These are phyloP conservation scores for Rhodotorula kratochvilovae DNA, from an alignment of 768 basidiomycete genomes.

Conservation along the genomic window DNA sequence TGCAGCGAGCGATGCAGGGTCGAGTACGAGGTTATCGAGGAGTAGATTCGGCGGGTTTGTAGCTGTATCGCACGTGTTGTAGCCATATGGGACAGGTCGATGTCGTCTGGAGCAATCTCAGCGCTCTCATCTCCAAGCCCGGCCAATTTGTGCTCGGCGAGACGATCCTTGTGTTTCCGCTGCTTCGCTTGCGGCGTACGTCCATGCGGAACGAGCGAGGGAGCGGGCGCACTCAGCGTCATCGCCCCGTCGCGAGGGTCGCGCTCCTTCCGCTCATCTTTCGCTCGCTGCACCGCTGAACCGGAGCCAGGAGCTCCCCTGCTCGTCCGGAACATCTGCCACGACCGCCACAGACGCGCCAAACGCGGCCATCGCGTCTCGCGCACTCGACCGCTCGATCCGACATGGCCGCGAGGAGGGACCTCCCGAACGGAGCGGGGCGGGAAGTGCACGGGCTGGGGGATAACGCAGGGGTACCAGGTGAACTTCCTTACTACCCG, in stretches of 20 bases:
- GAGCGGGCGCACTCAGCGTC: too few relatives aligned
- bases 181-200: too few relatives aligned
- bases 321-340: too few relatives aligned
- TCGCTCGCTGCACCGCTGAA: too few relatives aligned
- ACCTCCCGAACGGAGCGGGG: background rate
- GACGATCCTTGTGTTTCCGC: too few relatives aligned
- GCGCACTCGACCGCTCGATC: background rate
- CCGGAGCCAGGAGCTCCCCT: too few relatives aligned
- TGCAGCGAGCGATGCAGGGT: constrained; percentile 50
- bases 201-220: too few relatives aligned
- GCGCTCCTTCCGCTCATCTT: too few relatives aligned
- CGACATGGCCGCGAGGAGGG: background rate
- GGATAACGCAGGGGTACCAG: background rate
- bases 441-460: accelerated
- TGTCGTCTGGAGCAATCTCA: too few relatives aligned
- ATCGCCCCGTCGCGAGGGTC: too few relatives aligned
- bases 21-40: constrained; percentile 44
- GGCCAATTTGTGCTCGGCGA: too few relatives aligned
- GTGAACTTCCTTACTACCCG: background rate
- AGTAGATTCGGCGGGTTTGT: background rate
- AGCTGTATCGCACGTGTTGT: background rate
- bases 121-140: too few relatives aligned
- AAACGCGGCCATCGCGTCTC: background rate
- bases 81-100: background rate
- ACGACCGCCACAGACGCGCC: background rate